Base-by-base conservation (phyloP, 2,329 filamentous ascomycete species). In the Pyrenophora seminiperda region DNA sequence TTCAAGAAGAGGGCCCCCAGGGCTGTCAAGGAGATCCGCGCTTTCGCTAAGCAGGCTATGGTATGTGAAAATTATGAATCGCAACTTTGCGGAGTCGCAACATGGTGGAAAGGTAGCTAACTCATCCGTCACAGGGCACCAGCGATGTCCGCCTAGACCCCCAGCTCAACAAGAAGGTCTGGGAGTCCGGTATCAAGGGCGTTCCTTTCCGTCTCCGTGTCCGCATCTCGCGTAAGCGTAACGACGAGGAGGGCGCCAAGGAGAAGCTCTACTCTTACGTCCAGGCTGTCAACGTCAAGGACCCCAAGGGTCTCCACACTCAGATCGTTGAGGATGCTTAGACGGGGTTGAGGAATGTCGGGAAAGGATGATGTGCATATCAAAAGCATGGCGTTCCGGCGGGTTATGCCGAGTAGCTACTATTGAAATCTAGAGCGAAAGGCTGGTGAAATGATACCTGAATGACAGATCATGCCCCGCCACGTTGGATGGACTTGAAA, bases 111-210 rank as follows among this genome's bases (percentile, higher is more conserved):
- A 7, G 31, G 11, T 42, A 20, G 50, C 54, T 68, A 65, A 64
- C 47, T 46, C 41, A 53, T 48, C 22, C 43, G 53, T 70, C 15
- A 11, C 27, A 99, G 94, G 93, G 93, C 77, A 99, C 94, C 81
- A 81, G 84, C 74, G 94, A 99, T 77, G 94, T 99, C 81, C 94
- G 94, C 73, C 82, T 99, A 76, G 94, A 99, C 86, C 94, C 94
- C 75, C 89, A 94, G 83, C 83, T 99, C 75, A 99, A 99, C 89
- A 99, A 99, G 90, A 97, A 99, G 87, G 93, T 99, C 78, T 99
- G 94, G 94, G 94, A 99, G 83, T 84, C 88, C 76, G 94, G 94
- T 79, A 87, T 99, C 84, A 99, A 97, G 90, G 95, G 94, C 75
- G 92, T 97, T 68, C 91, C 93, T 69, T 97, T 88, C 89, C 89